phyloP scores from a whole-genome alignment of 2,329 filamentous ascomycete species.

The Pyrenophora seminiperda region DNA sequence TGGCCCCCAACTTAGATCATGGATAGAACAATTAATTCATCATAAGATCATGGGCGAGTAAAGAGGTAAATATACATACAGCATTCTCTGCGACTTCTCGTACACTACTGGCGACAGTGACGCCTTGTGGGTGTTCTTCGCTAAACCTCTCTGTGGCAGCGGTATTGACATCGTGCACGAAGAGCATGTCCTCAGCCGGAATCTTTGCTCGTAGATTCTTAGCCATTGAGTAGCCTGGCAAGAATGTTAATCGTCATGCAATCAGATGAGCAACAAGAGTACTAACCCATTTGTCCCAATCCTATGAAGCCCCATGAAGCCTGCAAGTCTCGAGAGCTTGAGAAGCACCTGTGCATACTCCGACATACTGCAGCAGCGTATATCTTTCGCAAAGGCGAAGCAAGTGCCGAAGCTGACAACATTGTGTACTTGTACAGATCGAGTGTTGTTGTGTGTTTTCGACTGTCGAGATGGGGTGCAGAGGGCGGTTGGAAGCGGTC shows the following conservation, averaged over 20 bases:
- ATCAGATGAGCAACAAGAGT: conserved; percentile 26
- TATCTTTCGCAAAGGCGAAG: conserved; percentile 35
- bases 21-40: conserved; percentile 60
- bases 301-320: conserved; percentile 58
- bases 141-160: conserved; percentile 62
- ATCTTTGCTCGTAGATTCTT: conserved; percentile 71
- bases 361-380: conserved; percentile 23
- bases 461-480: conserved; percentile 25
- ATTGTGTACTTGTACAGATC: conserved; percentile 30
- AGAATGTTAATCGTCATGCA: conserved; percentile 17
- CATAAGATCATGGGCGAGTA: conserved; percentile 43
- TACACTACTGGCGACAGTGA: conserved; percentile 62
- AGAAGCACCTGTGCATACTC: conserved; percentile 49
- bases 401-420: conserved; percentile 36
- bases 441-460: conserved; percentile 22
- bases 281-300: conserved; percentile 57
- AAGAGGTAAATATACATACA: conserved; percentile 55
- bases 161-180: conserved; percentile 69
- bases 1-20: conserved; percentile 77
- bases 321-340: conserved; percentile 49
- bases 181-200: conserved; percentile 64
- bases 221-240: conserved; percentile 72
- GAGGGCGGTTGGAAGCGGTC: conserved; percentile 38
- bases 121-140: conserved; percentile 58
- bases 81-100: conserved; percentile 69